A percentile compares a stretch with the other conserved stretches of the same genome.
phyloP scores from a whole-genome alignment of 441 rosid genomes.

The Mallotus repandus region DNA sequence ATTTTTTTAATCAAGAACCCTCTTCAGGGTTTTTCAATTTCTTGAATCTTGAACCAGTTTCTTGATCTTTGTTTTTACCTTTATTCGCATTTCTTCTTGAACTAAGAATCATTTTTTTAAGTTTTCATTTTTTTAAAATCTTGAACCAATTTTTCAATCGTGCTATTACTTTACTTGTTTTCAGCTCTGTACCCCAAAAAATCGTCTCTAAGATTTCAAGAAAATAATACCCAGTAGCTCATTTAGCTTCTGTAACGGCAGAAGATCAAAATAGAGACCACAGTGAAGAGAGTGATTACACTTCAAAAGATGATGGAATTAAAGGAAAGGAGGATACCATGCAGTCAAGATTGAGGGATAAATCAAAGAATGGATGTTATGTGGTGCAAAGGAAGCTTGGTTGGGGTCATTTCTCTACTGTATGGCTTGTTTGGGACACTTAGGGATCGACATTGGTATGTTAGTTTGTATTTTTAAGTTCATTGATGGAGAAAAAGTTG shows the following conservation, averaged over 20 bases:
- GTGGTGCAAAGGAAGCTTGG: slow-evolving; percentile 69
- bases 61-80: not conserved
- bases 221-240: not conserved
- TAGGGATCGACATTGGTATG: slow-evolving; percentile 44
- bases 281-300: slow-evolving; percentile 47
- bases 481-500: not conserved
- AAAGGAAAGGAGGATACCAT: slow-evolving; percentile 68
- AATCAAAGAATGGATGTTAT: slow-evolving; percentile 62
- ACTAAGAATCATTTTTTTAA: not conserved
- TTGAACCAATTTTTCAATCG: not conserved
- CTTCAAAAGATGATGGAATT: slow-evolving; percentile 76
- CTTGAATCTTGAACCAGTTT: not conserved
- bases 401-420: slow-evolving; percentile 83
- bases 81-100: too few species aligned
- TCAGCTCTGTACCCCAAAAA: not conserved
- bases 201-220: not conserved
- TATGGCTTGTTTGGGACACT: slow-evolving; percentile 76
- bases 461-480: not conserved
- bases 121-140: not conserved
- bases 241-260: slow-evolving; percentile 26
- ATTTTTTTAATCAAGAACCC: too few species aligned
- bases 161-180: not conserved
- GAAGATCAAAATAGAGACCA: slow-evolving; percentile 42
- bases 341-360: slow-evolving; percentile 56
- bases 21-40: not conserved